phyloP scores from a whole-genome alignment of 1,284 basidiomycete species.

The Xanthoconium separans region DNA sequence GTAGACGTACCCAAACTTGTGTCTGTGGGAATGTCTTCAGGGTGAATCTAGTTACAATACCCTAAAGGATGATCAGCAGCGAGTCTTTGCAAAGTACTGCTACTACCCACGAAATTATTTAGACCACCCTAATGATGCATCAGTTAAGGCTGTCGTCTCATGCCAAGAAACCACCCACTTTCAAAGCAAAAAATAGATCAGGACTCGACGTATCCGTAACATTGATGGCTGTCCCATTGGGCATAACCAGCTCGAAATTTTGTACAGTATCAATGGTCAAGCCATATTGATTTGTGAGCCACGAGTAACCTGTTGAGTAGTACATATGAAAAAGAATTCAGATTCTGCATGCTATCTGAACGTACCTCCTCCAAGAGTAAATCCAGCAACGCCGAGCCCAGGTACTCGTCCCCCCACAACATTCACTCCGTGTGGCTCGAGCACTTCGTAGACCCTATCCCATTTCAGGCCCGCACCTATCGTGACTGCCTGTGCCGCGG shows the following conservation, averaged over 20 bases:
- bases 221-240: neutral
- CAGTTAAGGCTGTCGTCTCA: too few relatives aligned
- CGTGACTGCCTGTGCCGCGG: slow-evolving; percentile 25
- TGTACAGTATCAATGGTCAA: slow-evolving; percentile 49
- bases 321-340: slow-evolving; percentile 21
- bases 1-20: too few relatives aligned
- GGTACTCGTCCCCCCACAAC: slow-evolving; percentile 51
- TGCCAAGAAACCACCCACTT: neutral
- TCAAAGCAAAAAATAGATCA: slow-evolving; percentile 34
- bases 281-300: slow-evolving; percentile 35
- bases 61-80: too few relatives aligned
- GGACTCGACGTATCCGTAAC: neutral
- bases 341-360: slow-evolving; percentile 38
- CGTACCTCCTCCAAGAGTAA: slow-evolving; percentile 56
- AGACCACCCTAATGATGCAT: too few relatives aligned
- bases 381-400: slow-evolving; percentile 56
- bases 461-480: slow-evolving; percentile 57
- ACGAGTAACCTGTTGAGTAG: slow-evolving; percentile 17
- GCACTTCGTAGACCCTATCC: slow-evolving; percentile 55
- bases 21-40: too few relatives aligned
- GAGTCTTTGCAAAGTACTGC: too few relatives aligned
- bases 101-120: too few relatives aligned
- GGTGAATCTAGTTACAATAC: too few relatives aligned
- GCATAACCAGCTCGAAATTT: slow-evolving; percentile 10
- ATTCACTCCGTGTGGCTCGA: slow-evolving; percentile 45